Evolutionary conservation across 1,284 basidiomycete genomes (phyloP).

Genomic region (Puccinia sorghi): DNA sequence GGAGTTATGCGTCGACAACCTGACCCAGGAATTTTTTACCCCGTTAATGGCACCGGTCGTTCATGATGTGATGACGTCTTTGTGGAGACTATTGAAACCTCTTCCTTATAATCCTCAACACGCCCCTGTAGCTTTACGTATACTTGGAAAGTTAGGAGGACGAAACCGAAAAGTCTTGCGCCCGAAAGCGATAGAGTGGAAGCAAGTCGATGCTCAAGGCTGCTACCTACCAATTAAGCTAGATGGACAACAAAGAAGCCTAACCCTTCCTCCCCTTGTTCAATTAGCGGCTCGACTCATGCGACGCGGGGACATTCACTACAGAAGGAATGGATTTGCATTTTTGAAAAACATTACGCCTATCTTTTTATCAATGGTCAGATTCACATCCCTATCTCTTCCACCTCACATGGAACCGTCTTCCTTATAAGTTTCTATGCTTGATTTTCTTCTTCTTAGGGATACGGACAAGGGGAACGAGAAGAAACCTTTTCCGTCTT

Average conservation of each 20-base stretch:
- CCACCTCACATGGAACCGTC: background rate
- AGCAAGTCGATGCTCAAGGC: conserved; percentile 66
- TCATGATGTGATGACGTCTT: conserved; percentile 89
- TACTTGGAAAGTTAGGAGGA: conserved; percentile 94
- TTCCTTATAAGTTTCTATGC: conserved; percentile 29
- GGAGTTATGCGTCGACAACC: conserved; percentile 98
- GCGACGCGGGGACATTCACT: conserved; percentile 63
- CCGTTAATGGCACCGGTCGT: conserved; percentile 91
- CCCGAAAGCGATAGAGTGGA: conserved; percentile 75
- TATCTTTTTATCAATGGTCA: conserved; percentile 48
- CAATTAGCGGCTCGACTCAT: conserved; percentile 71
- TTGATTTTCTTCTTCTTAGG: conserved; percentile 61
- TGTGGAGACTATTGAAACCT: conserved; percentile 86
- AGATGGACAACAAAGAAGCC: conserved; percentile 67
- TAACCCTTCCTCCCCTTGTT: conserved; percentile 74
- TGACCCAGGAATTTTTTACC: conserved; percentile 97
- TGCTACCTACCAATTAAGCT: conserved; percentile 74
- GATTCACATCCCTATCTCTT: conserved; percentile 6
- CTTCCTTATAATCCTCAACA: conserved; percentile 86
- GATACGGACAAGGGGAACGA: conserved; percentile 70
- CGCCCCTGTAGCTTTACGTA: conserved; percentile 92
- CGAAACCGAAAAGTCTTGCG: conserved; percentile 84
- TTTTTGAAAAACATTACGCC: conserved; percentile 50
- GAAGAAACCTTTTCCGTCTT: conserved; percentile 72
- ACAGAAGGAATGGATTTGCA: conserved; percentile 38